Evolutionary conservation across 2,329 filamentous ascomycete species (phyloP), one percentile per base, ranked within the genome.

Genomic region (Penicillium capsulatum): DNA sequence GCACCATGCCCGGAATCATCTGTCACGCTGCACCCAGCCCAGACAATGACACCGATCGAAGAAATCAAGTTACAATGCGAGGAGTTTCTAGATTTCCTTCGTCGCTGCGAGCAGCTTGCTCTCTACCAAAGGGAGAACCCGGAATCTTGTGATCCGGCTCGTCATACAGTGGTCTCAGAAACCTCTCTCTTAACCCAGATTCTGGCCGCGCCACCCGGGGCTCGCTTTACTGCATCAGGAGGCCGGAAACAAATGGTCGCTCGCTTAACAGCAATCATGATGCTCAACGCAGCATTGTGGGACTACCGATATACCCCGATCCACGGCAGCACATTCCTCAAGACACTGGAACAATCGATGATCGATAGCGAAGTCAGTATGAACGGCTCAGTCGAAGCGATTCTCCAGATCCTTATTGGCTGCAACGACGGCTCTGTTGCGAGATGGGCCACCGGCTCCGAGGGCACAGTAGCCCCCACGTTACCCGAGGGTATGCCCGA

Each of bases 161-260:
- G 64, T 5, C 53, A 56, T 24, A 50, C 53, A 5, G 51, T 56
- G 16, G 64, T 68, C 35, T 42, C 53, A 26, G 42, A 53, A 17
- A 44, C 47, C 4, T 59, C 63, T n/a, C 51, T 60, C 7, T 45
- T 68, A 3, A 50, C 57, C 29, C 54, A 50, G 31, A 59, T 67
- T 5, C 57, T 68, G 11, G 50, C 53, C 7, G 53, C 62, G 2
- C 62, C 64, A 3, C 53, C 59, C 2, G 58, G 51, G 2, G 42
- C 54, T 15, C 60, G 61, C 11, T 64, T 62, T 36, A 62, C 61
- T 1, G 48, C 59, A 11, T 58, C 60, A 4, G 63, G 60, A 14
- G 52, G 64, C 33, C 58, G 63, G n/a, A 67, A 66, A 42, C 64
- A 67, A 42, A 61, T 64, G 34, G 56, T 67, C 30, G 51, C 64